phyloP scores from a whole-genome alignment of 306 rosid species.

The Rubus parviflorus region DNA sequence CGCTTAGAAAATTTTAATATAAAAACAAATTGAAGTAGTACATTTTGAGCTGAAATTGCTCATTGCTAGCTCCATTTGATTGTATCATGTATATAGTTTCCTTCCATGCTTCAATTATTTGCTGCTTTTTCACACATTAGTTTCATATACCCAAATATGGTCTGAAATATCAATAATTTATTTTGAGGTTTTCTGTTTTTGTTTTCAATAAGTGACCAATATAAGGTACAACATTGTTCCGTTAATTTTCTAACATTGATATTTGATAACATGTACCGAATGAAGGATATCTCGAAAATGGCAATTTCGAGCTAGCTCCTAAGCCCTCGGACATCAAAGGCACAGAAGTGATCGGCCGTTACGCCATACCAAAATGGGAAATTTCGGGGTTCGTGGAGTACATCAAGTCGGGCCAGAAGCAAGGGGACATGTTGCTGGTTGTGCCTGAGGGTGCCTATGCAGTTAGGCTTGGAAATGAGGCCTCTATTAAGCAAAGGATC shows the following conservation, averaged over 20 bases:
- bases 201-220: not conserved
- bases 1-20: not conserved
- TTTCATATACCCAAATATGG: not conserved
- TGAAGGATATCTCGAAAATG: slow-evolving; percentile 74
- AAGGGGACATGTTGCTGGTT: slow-evolving; percentile 96
- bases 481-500: slow-evolving; percentile 65
- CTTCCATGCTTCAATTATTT: not conserved
- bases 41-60: not conserved
- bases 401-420: slow-evolving; percentile 89
- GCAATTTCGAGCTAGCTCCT: slow-evolving; percentile 77
- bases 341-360: slow-evolving; percentile 55
- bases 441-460: slow-evolving; percentile 96
- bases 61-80: not conserved
- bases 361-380: slow-evolving; percentile 79
- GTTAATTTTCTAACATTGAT: not conserved
- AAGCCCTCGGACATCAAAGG: slow-evolving; percentile 65
- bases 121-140: not conserved
- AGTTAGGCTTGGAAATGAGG: slow-evolving; percentile 90
- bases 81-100: not conserved
- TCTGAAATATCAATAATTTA: not conserved
- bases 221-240: not conserved
- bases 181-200: not conserved
- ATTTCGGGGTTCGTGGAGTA: slow-evolving; percentile 82
- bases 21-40: not conserved
- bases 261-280: not conserved